Base-by-base conservation (phyloP, 495 filamentous ascomycete genomes). In the Pseudotulostoma volvatum region DNA sequence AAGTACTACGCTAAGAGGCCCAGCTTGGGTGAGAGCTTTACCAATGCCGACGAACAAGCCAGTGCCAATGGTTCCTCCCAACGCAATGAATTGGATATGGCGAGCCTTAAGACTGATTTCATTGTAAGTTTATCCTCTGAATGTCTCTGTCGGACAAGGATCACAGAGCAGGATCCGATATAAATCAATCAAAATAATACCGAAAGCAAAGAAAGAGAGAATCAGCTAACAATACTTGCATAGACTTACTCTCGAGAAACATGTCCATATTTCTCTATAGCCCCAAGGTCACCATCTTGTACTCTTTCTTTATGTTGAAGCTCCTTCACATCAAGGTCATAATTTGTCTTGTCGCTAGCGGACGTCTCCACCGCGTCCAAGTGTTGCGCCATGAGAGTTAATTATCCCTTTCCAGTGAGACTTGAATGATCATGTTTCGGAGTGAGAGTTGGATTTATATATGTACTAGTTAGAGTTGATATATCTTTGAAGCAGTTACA, bases 1-100 rank as follows among this genome's bases (percentile, higher is more conserved):
- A 30, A 86, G 61, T 33, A 88, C 60, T 39, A 81, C 64, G 9
- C 71, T 77, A 1, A 75, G 66, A 9, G 79, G 79, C 18, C 78
- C 78, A 43, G 74, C 64, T 18, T 59, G 67, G 11, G 70, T 63
- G 38, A 84, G 67, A 8, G 75, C 70, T 32, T 57, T 57, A 19
- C 79, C 78, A 38, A 73, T 77, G 39, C 81, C 78, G 17, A 84
- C 59, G 61, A 86, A 85, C 30, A 85, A 61, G 34, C 78, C 80
- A 3, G 79, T 85, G 9, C 79, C 81, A 47, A 85, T 78, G 14
- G 78, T 79, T 36, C 79, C 79, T 47, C 80, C 79, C 3, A 80
- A 59, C 2, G 76, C 76, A 60, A 81, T 74, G 63, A 81, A 73
- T 47, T 68, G 68, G 11, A 79, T 47, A 51, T 81, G 76, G 11